A percentile compares a stretch with the other conserved stretches of the same genome.
phyloP scores from a whole-genome alignment of 768 basidiomycete genomes.

The Botryobasidium botryosum region DNA sequence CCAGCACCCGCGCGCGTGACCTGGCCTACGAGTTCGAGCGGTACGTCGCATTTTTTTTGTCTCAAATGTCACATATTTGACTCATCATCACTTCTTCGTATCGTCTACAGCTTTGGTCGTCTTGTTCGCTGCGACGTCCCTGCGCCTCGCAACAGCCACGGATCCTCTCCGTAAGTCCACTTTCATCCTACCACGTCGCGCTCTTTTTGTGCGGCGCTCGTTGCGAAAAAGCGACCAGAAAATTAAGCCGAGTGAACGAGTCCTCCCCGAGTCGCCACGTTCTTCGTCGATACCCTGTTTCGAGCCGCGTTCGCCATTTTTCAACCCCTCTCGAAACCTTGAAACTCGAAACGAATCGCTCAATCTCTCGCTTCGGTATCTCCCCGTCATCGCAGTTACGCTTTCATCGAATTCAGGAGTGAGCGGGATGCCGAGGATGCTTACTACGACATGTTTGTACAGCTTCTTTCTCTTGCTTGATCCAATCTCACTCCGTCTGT shows the following conservation, averaged over 20 bases:
- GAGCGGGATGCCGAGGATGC: slow-evolving; percentile 67
- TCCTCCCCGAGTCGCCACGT: slow-evolving; percentile 1
- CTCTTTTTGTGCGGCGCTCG: background rate
- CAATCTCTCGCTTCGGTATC: slow-evolving; percentile 32
- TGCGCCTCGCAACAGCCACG: slow-evolving; percentile 62
- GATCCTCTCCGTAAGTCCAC: slow-evolving; percentile 3
- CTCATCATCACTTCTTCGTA: background rate
- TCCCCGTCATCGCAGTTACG: slow-evolving; percentile 37
- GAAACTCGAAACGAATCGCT: slow-evolving; percentile 24
- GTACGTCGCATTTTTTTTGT: slow-evolving; percentile 23
- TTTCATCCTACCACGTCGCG: background rate
- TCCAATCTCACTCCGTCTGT: slow-evolving; percentile 2
- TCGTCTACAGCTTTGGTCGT: slow-evolving; percentile 49
- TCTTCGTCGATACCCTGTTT: background rate
- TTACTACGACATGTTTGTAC: slow-evolving; percentile 62
- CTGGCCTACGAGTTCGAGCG: slow-evolving; percentile 79
- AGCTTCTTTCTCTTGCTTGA: background rate
- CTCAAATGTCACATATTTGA: slow-evolving; percentile 6
- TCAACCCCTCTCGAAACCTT: background rate
- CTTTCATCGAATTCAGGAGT: slow-evolving; percentile 71
- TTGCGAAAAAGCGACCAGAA: background rate
- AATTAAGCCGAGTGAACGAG: too few relatives aligned
- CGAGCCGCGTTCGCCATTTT: background rate
- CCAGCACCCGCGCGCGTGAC: slow-evolving; percentile 65
- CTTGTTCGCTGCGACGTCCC: slow-evolving; percentile 82